These are phyloP conservation scores for Symbiodinium natans DNA, from an alignment of 73 alveolate species.

Conservation along the genomic window DNA sequence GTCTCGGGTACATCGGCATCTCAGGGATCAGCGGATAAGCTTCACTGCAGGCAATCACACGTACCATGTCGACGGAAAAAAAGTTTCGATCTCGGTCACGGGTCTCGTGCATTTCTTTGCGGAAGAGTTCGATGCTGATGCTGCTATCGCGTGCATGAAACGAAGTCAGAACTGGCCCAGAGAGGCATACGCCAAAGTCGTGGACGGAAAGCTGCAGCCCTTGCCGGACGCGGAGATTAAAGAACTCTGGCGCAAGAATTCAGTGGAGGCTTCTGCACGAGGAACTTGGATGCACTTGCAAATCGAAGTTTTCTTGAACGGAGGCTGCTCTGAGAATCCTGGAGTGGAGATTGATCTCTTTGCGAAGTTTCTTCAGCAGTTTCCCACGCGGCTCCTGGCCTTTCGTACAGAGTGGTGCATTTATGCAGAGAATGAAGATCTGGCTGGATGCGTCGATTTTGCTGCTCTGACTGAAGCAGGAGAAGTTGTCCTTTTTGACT, in stretches of 20 bases:
- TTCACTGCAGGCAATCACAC: background rate
- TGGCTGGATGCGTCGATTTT: conserved; percentile 28
- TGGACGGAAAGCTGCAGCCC: background rate
- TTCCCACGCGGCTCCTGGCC: background rate
- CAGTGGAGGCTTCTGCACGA: background rate
- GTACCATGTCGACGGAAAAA: conserved; percentile 28
- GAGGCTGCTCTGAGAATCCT: background rate
- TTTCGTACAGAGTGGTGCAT: conserved; percentile 32
- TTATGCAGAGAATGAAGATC: background rate
- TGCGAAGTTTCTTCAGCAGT: background rate
- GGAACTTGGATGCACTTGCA: background rate
- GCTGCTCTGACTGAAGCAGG: background rate
- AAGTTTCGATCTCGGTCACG: conserved; percentile 8
- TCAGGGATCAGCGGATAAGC: background rate
- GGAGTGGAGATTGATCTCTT: background rate
- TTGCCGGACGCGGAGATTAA: background rate
- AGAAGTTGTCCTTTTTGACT: background rate
- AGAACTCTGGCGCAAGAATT: background rate
- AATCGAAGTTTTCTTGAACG: background rate
- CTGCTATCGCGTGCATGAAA: background rate
- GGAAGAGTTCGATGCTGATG: conserved; percentile 24
- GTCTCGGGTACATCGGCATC: background rate
- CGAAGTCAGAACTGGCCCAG: background rate
- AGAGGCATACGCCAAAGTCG: background rate
- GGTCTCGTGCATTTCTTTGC: background rate